Evolutionary conservation across 345 rosid genomes (phyloP).

Genomic region (thale cress (Arabidopsis thaliana)): TAIR10.1 NC_003075.7:16562001-16562500

Average conservation of each 20-base stretch:
- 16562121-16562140: slow-evolving; percentile 79
- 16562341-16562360: slow-evolving; percentile 30
- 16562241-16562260: slow-evolving; percentile 74
- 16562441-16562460: slow-evolving; percentile 78
- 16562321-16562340: slow-evolving; percentile 60
- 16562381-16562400: slow-evolving; percentile 46
- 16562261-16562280: slow-evolving; percentile 87
- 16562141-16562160: slow-evolving; percentile 82
- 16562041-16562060: slow-evolving; percentile 62
- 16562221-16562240: slow-evolving; percentile 76
- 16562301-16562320: slow-evolving; percentile 67
- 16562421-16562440: slow-evolving; percentile 81
- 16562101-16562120: slow-evolving; percentile 90
- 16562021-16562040: slow-evolving; percentile 91
- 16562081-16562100: slow-evolving; percentile 84
- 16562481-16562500: slow-evolving; percentile 12
- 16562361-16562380: slow-evolving; percentile 34
- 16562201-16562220: slow-evolving; percentile 82
- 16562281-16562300: slow-evolving; percentile 90
- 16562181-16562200: slow-evolving; percentile 80
- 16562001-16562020: slow-evolving; percentile 95
- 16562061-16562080: slow-evolving; percentile 79
- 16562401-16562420: slow-evolving; percentile 45
- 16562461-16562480: slow-evolving; percentile 44
- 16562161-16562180: slow-evolving; percentile 88